A percentile compares a stretch with the other conserved stretches of the same genome.
These are phyloP conservation scores for Phellopilus nigrolimitatus DNA, from an alignment of 1,284 basidiomycete species.

Conservation along the genomic window DNA sequence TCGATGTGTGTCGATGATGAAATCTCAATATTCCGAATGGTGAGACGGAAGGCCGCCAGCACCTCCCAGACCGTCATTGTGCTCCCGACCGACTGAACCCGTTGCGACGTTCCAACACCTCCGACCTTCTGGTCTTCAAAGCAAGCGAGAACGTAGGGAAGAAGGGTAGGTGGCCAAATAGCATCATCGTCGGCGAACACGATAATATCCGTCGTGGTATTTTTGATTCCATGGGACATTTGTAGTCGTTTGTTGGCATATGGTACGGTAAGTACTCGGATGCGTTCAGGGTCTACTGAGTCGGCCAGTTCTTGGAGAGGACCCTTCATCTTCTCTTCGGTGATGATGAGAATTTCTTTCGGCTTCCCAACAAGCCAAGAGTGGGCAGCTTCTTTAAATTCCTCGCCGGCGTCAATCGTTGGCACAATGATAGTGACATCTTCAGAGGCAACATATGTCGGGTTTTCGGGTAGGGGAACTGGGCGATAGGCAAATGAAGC, in stretches of 20 bases:
- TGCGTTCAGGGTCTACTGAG: slow-evolving; percentile 76
- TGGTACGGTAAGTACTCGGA: slow-evolving; percentile 84
- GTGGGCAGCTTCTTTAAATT: slow-evolving; percentile 89
- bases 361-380: slow-evolving; percentile 88
- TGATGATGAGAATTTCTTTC: slow-evolving; percentile 91
- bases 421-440: slow-evolving; percentile 95
- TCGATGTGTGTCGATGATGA: slow-evolving; percentile 86
- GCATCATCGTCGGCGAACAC: slow-evolving; percentile 95
- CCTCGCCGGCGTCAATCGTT: slow-evolving; percentile 90
- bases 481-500: slow-evolving; percentile 77
- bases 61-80: slow-evolving; percentile 91
- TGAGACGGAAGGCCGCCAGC: slow-evolving; percentile 85
- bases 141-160: slow-evolving; percentile 82
- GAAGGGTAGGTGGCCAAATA: slow-evolving; percentile 86
- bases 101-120: slow-evolving; percentile 86
- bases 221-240: slow-evolving; percentile 88
- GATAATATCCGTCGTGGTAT: slow-evolving; percentile 88
- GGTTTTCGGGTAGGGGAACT: slow-evolving; percentile 81
- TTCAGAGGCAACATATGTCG: slow-evolving; percentile 82
- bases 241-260: slow-evolving; percentile 91
- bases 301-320: slow-evolving; percentile 85
- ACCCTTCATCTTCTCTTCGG: slow-evolving; percentile 84
- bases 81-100: slow-evolving; percentile 75
- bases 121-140: slow-evolving; percentile 93
- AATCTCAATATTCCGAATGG: slow-evolving; percentile 92